Percentiles rank a stretch among this genome's conserved stretches.
These are phyloP conservation scores for Coniochaeta prunicola DNA, from an alignment of 2,329 filamentous ascomycete genomes.

Conservation along the genomic window DNA sequence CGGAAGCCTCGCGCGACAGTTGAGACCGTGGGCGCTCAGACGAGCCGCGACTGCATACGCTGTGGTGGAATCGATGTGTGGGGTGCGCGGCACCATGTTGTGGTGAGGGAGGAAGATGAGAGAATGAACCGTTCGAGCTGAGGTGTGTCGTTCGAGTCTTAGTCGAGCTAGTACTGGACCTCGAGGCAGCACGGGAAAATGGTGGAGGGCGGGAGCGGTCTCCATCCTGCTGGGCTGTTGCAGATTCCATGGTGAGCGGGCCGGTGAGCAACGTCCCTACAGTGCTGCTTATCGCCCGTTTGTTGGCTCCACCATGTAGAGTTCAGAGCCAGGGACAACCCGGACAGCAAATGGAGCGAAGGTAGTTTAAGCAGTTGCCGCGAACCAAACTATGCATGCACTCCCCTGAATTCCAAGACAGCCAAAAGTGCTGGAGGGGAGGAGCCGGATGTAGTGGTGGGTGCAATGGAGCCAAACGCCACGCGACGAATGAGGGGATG, in stretches of 20 bases:
- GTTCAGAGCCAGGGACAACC: not conserved
- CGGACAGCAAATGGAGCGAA: not conserved
- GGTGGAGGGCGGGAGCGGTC: constrained; percentile 11
- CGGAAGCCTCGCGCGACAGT: constrained; percentile 32
- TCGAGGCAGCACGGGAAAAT: constrained; percentile 35
- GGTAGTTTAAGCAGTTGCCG: not conserved
- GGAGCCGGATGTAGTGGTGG: not conserved
- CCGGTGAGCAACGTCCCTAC: constrained; percentile 5
- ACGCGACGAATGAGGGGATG: not conserved
- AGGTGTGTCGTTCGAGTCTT: constrained; percentile 32
- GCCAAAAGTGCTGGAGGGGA: not conserved
- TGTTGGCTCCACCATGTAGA: constrained; percentile 7
- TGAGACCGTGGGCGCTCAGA: constrained; percentile 29
- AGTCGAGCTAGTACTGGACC: constrained; percentile 35
- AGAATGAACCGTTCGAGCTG: constrained; percentile 34
- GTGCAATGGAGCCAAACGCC: not conserved
- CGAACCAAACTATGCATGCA: not conserved
- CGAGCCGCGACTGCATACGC: constrained; percentile 24
- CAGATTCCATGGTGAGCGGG: constrained; percentile 11
- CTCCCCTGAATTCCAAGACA: too few species aligned
- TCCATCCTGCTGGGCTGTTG: constrained; percentile 4
- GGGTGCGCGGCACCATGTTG: constrained; percentile 26
- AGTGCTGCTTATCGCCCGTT: not conserved
- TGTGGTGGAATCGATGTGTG: constrained; percentile 32
- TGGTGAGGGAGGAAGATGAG: constrained; percentile 29